phyloP scores from a whole-genome alignment of 257 asterid species.

The Rauvolfia tetraphylla region DNA sequence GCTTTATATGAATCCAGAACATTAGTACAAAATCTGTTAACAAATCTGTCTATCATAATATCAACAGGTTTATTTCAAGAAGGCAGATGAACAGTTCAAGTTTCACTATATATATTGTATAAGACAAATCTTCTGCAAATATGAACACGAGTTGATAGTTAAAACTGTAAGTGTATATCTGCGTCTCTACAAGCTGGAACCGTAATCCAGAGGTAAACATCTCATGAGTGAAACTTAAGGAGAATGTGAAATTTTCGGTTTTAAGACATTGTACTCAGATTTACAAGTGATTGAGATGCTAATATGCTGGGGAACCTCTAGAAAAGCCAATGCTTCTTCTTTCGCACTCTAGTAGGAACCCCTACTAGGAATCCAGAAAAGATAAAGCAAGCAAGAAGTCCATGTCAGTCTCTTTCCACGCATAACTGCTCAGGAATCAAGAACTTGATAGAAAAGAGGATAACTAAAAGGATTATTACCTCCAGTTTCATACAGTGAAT shows the following conservation, averaged over 20 bases:
- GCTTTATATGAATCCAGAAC: too few relatives aligned
- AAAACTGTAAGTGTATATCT: background rate
- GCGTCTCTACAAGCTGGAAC: background rate
- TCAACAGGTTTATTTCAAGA: background rate
- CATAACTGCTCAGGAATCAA: background rate
- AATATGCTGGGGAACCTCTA: constrained; percentile 15
- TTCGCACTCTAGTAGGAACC: constrained; percentile 56
- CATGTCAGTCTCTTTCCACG: background rate
- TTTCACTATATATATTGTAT: background rate
- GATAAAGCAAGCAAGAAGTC: background rate
- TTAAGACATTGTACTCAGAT: background rate
- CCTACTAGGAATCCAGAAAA: constrained; percentile 34
- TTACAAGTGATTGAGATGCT: background rate
- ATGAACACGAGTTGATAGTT: background rate
- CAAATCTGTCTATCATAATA: background rate
- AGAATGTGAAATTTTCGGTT: too few relatives aligned
- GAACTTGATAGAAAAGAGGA: background rate
- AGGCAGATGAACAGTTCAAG: background rate
- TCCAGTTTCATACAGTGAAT: constrained; percentile 78
- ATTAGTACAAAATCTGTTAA: too few relatives aligned
- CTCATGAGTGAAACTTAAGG: background rate
- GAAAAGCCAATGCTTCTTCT: constrained; percentile 83
- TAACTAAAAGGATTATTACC: constrained; percentile 31
- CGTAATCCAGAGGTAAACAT: background rate
- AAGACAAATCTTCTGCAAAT: background rate